Evolutionary conservation across 208 protist genomes (phyloP).

Genomic region (Leishmania aethiopica): DNA sequence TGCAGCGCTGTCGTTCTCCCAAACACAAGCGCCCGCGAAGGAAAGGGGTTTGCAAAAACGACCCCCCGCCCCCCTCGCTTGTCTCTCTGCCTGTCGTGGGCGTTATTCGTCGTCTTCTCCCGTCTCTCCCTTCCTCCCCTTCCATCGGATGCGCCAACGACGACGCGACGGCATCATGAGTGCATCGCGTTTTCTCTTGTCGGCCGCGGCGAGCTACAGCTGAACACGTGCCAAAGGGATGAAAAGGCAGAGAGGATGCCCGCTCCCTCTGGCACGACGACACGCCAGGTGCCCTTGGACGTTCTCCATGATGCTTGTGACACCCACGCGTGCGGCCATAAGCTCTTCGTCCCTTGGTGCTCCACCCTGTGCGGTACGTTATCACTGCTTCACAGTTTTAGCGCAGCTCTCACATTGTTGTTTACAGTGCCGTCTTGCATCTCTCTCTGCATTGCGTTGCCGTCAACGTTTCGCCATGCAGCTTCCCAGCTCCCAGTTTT

Average conservation of each 20-base stretch:
- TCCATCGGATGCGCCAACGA: not conserved
- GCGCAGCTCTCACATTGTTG: not conserved
- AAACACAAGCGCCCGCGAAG: not conserved
- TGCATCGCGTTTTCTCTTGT: not conserved
- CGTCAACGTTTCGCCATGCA: not conserved
- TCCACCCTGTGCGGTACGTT: not conserved
- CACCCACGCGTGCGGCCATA: not conserved
- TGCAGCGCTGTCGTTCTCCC: too few relatives aligned
- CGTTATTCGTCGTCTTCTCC: not conserved
- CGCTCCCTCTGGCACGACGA: not conserved
- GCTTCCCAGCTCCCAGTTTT: too few relatives aligned
- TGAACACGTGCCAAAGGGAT: too few relatives aligned
- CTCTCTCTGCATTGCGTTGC: too few relatives aligned
- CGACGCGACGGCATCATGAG: not conserved
- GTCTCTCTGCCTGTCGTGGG: not conserved
- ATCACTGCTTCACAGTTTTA: not conserved
- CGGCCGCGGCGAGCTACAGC: too few relatives aligned
- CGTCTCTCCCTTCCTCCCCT: not conserved
- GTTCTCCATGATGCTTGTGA: not conserved
- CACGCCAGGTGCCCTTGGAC: not conserved
- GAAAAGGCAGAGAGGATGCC: too few relatives aligned
- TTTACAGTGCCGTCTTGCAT: not conserved
- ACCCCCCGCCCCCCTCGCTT: too few relatives aligned
- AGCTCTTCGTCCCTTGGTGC: not conserved
- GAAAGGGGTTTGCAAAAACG: not conserved